Conservation (phyloP, 106 monocot genomes). For the Apostasia shenzhenica region DNA sequence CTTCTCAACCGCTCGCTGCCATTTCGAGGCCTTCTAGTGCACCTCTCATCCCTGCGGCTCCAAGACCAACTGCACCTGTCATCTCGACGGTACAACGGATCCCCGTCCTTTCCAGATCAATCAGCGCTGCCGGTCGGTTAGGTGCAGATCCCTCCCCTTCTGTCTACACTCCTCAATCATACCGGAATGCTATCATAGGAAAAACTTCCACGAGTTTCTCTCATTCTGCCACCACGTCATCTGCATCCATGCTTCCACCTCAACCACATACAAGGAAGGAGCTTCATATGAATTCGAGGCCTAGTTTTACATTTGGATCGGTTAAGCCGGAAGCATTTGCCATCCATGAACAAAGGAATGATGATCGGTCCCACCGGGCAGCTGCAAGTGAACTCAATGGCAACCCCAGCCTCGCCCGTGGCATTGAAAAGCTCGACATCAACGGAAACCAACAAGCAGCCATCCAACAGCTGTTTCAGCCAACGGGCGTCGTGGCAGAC, state of each 20-base stretch:
- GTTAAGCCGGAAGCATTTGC: conserved; percentile 35
- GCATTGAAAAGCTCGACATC: conserved; percentile 8
- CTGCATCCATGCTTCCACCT: conserved; percentile 19
- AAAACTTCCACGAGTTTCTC: conserved; percentile 16
- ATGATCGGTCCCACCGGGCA: conserved; percentile 12
- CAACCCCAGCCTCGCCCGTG: neutral
- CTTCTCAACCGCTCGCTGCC: conserved; percentile 13
- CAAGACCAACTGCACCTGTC: conserved; percentile 31
- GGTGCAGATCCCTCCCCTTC: conserved; percentile 43
- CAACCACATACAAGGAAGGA: conserved; percentile 15
- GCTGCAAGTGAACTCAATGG: conserved; percentile 8
- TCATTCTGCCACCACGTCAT: conserved; percentile 13
- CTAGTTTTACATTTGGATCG: conserved; percentile 50
- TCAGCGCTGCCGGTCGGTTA: conserved; percentile 51
- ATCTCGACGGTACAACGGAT: conserved; percentile 24
- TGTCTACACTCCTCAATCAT: conserved; percentile 56
- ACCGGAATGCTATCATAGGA: conserved; percentile 82
- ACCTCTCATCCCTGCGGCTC: conserved; percentile 53
- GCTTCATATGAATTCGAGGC: conserved; percentile 5
- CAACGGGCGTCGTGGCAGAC: conserved; percentile 23
- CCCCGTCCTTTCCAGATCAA: conserved; percentile 54
- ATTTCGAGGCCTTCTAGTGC: conserved; percentile 78
- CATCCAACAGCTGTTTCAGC: neutral
- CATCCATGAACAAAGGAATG: conserved; percentile 15
- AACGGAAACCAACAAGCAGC: neutral